Evolutionary conservation across 2,329 filamentous ascomycete genomes (phyloP), one percentile per base, ranked within the genome.

Genomic region (Fusarium liriodendri): DNA sequence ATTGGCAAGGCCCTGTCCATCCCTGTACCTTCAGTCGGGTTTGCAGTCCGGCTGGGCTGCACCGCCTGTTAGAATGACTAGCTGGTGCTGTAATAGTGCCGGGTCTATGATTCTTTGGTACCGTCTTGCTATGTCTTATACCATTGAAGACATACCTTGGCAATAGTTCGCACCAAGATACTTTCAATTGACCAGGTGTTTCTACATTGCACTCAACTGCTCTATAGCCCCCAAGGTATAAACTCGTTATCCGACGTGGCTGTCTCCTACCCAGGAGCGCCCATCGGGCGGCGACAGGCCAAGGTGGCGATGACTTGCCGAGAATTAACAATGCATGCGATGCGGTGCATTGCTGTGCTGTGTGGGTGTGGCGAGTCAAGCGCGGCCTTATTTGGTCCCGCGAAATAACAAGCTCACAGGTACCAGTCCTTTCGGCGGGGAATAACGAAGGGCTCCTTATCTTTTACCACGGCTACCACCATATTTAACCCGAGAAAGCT

Each of bases 321-420:
- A 38, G 58, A 47, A 47, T 61, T 35, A 40, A 13, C 47, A 52
- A 18, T 32, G 27, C 25, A 32, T 29, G 25, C 9, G 25, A 25
- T 50, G 45, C 25, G 13, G 25, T 50, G 45, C 29, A 8, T 29
- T 29, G 29, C 29, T 29, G 29, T 29, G 14, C 40, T 29, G 47
- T 52, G 16, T 25, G 25, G 47, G 25, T 61, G 66, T 61, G 63
- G 63, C 66, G 64, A 63, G 66, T 32, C 70, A 70, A 73, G 60
- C 6, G 33, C 13, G 6, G 33, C 22, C 33, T 35, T 35, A 13
- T 35, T 16, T 35, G 33, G 2, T 35, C 33, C 33, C 33, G 14
- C 33, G 33, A 35, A 16, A 16, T 14, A 35, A 22, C 22, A 35
- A 14, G 33, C 13, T 16, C 14, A 35, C 33, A 35, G 13, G 33